phyloP scores from a whole-genome alignment of 441 rosid genomes.

The Croton setiger region DNA sequence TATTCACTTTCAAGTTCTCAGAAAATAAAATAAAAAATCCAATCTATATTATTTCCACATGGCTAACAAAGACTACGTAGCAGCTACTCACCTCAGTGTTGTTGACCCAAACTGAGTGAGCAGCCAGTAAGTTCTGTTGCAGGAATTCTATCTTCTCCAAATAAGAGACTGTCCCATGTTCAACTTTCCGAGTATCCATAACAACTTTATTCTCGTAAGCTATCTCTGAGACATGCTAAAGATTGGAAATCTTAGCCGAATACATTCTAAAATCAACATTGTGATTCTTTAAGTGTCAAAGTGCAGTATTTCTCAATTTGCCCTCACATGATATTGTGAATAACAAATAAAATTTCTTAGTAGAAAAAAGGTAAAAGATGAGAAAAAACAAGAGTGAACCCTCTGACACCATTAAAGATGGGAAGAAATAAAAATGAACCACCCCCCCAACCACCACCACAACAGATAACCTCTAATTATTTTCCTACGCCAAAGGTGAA shows the following conservation, averaged over 20 bases:
- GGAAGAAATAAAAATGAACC: not conserved
- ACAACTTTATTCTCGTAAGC: conserved; percentile 54
- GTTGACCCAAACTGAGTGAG: conserved; percentile 65
- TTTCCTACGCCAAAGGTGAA: not conserved
- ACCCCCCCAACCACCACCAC: too few relatives aligned
- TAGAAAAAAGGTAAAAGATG: not conserved
- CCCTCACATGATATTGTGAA: not conserved
- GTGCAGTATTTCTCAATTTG: not conserved
- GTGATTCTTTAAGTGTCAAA: not conserved
- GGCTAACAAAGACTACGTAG: conserved; percentile 8
- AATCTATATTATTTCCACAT: not conserved
- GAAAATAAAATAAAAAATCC: conserved; percentile 2
- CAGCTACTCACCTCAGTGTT: conserved; percentile 43
- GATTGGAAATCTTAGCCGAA: conserved; percentile 15
- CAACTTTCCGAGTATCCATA: conserved; percentile 43
- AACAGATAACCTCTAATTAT: not conserved
- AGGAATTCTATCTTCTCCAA: conserved; percentile 57
- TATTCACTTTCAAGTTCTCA: not conserved
- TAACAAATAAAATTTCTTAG: not conserved
- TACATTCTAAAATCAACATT: conserved; percentile 1
- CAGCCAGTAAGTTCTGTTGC: conserved; percentile 52
- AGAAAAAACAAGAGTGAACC: not conserved
- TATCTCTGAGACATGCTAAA: conserved; percentile 65
- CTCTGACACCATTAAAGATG: not conserved
- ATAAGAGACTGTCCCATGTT: conserved; percentile 60